These are phyloP conservation scores for Eucalyptus polyanthemos DNA, from an alignment of 345 rosid genomes.

Conservation along the genomic window DNA sequence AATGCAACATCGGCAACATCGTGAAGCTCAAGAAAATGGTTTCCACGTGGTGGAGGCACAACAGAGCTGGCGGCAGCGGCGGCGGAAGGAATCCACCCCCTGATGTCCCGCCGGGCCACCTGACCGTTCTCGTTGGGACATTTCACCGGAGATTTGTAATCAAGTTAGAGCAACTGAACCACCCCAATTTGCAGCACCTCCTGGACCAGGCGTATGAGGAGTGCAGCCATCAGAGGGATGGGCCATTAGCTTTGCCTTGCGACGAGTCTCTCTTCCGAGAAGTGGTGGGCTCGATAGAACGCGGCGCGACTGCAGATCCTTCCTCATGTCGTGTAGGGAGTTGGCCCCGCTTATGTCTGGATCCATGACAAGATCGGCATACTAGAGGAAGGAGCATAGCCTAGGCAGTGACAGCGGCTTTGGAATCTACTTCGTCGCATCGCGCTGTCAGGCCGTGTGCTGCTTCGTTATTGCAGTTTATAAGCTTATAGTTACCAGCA, in stretches of 20 bases:
- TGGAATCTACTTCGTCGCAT: background rate
- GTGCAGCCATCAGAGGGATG: constrained; percentile 1
- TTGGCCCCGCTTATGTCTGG: background rate
- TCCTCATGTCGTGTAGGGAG: background rate
- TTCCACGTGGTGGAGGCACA: constrained; percentile 3
- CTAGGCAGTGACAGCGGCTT: background rate
- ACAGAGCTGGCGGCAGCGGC: background rate
- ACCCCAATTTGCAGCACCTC: constrained; percentile 14
- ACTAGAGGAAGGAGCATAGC: background rate
- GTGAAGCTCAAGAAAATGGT: constrained; percentile 12
- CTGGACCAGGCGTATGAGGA: constrained; percentile 15
- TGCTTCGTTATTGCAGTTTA: background rate
- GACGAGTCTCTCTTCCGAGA: constrained; percentile 13
- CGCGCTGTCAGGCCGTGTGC: background rate
- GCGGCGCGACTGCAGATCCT: background rate
- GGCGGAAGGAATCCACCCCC: constrained; percentile 2
- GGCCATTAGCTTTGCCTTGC: constrained; percentile 19
- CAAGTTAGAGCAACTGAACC: constrained; percentile 15
- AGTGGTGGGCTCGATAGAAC: constrained; percentile 1
- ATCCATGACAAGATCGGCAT: background rate
- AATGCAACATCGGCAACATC: background rate
- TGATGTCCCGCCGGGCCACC: constrained; percentile 19
- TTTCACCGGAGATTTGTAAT: constrained; percentile 7
- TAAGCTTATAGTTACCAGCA: background rate
- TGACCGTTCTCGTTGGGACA: constrained; percentile 16